Percentiles rank a stretch among this genome's conserved stretches.
phyloP scores from a whole-genome alignment of 1,284 basidiomycete genomes.

The Megacollybia platyphylla region DNA sequence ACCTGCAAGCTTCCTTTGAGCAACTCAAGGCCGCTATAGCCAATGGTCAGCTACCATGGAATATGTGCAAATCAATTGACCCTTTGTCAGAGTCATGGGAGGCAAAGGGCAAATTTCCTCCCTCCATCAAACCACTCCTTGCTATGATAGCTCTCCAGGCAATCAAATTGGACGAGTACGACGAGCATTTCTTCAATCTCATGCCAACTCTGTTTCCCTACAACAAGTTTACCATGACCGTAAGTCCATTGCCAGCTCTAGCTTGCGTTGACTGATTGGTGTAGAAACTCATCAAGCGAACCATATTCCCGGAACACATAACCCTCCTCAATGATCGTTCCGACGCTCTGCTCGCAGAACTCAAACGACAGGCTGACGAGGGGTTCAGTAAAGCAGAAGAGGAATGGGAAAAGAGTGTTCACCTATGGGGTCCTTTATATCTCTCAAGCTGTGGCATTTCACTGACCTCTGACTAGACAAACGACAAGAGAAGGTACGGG shows the following conservation, averaged over 20 bases:
- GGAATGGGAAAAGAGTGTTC: slow-evolving; percentile 58
- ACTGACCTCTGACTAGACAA: slow-evolving; percentile 28
- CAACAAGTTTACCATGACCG: slow-evolving; percentile 83
- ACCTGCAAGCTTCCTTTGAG: slow-evolving; percentile 51
- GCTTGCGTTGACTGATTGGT: slow-evolving; percentile 1
- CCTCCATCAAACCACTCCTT: slow-evolving; percentile 63
- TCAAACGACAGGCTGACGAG: slow-evolving; percentile 41
- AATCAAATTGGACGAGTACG: slow-evolving; percentile 75
- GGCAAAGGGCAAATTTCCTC: slow-evolving; percentile 82
- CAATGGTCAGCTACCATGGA: slow-evolving; percentile 27
- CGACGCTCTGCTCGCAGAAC: slow-evolving; percentile 47
- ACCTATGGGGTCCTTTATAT: slow-evolving; percentile 39
- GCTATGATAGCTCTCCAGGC: slow-evolving; percentile 66
- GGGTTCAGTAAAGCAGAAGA: slow-evolving; percentile 59
- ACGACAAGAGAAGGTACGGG: slow-evolving; percentile 42
- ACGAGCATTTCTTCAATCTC: slow-evolving; percentile 82
- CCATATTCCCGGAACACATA: slow-evolving; percentile 59
- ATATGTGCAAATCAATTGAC: not conserved
- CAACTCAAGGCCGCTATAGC: slow-evolving; percentile 50
- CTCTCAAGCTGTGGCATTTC: not conserved
- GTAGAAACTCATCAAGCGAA: slow-evolving; percentile 76
- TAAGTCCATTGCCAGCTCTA: slow-evolving; percentile 18
- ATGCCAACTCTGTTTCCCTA: slow-evolving; percentile 87
- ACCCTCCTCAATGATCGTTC: slow-evolving; percentile 49
- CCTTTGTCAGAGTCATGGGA: slow-evolving; percentile 46